Conservation (phyloP, 2,329 filamentous ascomycete species). For the Colletotrichum liriopes region DNA sequence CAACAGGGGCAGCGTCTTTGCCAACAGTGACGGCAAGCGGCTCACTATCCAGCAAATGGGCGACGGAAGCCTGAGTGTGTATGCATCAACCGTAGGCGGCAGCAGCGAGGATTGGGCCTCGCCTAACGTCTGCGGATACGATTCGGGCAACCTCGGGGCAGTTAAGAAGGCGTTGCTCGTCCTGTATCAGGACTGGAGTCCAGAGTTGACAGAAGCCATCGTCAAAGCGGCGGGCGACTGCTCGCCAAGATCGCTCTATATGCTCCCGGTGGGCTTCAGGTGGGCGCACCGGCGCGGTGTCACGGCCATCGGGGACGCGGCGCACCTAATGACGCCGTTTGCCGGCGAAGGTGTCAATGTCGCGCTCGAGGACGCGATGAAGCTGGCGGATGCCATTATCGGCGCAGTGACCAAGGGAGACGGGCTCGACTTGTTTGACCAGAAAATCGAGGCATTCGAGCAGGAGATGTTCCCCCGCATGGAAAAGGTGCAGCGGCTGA, state of each 20-base stretch:
- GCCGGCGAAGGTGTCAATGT: slow-evolving; percentile 74
- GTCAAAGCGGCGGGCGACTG: slow-evolving; percentile 57
- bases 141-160: slow-evolving; percentile 57
- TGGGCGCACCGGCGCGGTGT: slow-evolving; percentile 66
- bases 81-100: slow-evolving; percentile 55
- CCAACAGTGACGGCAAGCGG: slow-evolving; percentile 58
- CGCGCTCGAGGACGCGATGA: slow-evolving; percentile 68
- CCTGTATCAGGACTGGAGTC: slow-evolving; percentile 59
- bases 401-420: slow-evolving; percentile 46
- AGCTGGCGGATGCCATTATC: slow-evolving; percentile 62
- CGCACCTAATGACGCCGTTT: slow-evolving; percentile 72
- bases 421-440: slow-evolving; percentile 50
- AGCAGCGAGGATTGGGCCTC: slow-evolving; percentile 56
- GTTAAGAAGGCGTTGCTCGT: slow-evolving; percentile 57
- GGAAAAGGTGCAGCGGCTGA: slow-evolving; percentile 56
- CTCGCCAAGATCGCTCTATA: slow-evolving; percentile 63
- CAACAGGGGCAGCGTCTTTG: slow-evolving; percentile 65
- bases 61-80: slow-evolving; percentile 63
- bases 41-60: slow-evolving; percentile 61
- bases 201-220: slow-evolving; percentile 59
- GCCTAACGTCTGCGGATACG: slow-evolving; percentile 59
- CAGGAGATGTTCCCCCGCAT: slow-evolving; percentile 57
- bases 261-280: slow-evolving; percentile 64
- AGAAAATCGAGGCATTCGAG: slow-evolving; percentile 55
- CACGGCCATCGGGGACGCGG: slow-evolving; percentile 73